Evolutionary conservation across 768 basidiomycete species (phyloP), one percentile per base, ranked within the genome.

Genomic region (Pseudohyphozyma bogoriensis): DNA sequence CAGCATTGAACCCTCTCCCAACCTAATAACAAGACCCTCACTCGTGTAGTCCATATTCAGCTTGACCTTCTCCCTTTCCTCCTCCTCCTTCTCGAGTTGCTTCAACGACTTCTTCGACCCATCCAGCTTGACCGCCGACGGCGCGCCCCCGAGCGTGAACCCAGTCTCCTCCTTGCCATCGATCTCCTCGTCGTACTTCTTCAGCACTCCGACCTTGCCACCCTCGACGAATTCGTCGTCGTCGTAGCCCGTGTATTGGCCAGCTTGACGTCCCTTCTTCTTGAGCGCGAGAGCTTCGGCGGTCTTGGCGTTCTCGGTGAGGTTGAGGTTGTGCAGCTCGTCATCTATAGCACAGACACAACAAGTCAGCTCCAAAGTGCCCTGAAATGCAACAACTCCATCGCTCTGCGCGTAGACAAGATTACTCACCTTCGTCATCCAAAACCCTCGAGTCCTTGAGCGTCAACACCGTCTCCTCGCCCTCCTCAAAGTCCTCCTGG

Each of bases 371-470:
- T 39, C 4, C 28, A n/a, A 35, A 60, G 32, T 63, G 49, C 31
- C 44, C 56, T 42, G 28, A 24, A 5, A n/a, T n/a, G n/a, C n/a
- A n/a, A n/a, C n/a, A n/a, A n/a, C n/a, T n/a, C n/a, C n/a, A n/a
- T n/a, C n/a, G n/a, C n/a, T n/a, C n/a, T n/a, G n/a, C n/a, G n/a
- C n/a, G n/a, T n/a, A n/a, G 57, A 44, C 26, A 28, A 26, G 2
- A 24, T 26, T 7, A 40, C 60, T 58, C 67, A 87, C 91, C 92
- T 80, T 96, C 91, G 62, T 90, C 86, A 70, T 91, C 92, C 44
- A 99, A 83, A 62, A 99, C 86, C 46, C 90, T 85, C 71, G 85
- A 86, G 72, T 96, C 93, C 82, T 95, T 95, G 72, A 97, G 78
- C 5, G 95, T 99, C 69, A 99, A 84, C 78, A 99, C 89, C 68